phyloP scores from a whole-genome alignment of 2,329 filamentous ascomycete genomes.

The Nemania bipapillata region DNA sequence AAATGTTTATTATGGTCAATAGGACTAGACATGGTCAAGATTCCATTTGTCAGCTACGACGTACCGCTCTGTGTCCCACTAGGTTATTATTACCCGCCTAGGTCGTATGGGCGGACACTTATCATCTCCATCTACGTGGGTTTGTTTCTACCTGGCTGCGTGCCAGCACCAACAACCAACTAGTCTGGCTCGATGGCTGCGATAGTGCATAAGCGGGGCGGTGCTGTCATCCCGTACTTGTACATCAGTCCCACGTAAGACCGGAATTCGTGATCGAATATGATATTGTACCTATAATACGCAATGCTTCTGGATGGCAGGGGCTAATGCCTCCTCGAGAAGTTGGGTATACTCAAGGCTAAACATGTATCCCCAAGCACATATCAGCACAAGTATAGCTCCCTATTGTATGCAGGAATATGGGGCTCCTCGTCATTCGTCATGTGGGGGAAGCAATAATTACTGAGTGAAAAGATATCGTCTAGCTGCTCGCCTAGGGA shows the following conservation, averaged over 20 bases:
- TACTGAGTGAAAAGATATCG: background rate
- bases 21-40: background rate
- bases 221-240: background rate
- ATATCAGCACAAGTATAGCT: background rate
- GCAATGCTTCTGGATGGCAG: background rate
- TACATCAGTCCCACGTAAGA: background rate
- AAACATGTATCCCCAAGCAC: too few relatives aligned
- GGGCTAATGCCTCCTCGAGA: background rate
- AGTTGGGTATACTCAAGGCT: background rate
- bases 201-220: background rate
- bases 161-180: too few relatives aligned
- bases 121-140: background rate
- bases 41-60: constrained; percentile 28
- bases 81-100: background rate
- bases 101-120: background rate
- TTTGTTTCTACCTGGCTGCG: background rate
- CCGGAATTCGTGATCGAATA: background rate
- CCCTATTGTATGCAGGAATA: background rate
- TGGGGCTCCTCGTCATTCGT: background rate
- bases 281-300: background rate
- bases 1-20: constrained; percentile 3
- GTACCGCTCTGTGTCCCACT: background rate
- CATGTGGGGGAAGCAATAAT: background rate
- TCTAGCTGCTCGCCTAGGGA: background rate
- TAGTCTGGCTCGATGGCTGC: background rate